A percentile compares a stretch with the other conserved stretches of the same genome.
Evolutionary conservation across 768 basidiomycete genomes (phyloP).

Genomic region (Boletus tomentosulus): DNA sequence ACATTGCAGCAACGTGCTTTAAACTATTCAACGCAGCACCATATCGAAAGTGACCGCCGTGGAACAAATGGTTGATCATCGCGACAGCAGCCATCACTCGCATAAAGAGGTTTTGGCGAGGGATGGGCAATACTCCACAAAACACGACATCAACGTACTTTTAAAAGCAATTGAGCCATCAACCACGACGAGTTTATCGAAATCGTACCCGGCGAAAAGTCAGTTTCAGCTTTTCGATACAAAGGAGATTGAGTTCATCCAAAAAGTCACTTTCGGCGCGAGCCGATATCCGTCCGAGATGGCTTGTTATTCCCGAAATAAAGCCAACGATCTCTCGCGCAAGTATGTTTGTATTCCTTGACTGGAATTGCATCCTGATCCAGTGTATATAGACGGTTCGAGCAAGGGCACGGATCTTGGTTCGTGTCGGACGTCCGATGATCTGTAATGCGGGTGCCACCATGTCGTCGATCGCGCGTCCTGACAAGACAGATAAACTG

Average conservation of each 20-base stretch:
- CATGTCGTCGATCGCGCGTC: conserved; percentile 5
- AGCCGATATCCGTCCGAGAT: conserved; percentile 6
- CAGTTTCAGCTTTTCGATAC: conserved; percentile 10
- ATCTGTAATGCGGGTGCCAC: conserved; percentile 9
- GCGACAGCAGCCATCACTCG: conserved; percentile 13
- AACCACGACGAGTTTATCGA: background rate
- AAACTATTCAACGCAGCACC: conserved; percentile 4
- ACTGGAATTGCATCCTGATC: conserved; percentile 13
- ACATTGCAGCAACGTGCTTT: conserved; percentile 11
- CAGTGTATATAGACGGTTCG: conserved; percentile 10
- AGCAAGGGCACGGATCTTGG: conserved; percentile 10
- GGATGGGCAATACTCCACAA: background rate
- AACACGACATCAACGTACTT: conserved; percentile 8
- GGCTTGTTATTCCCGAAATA: conserved; percentile 3
- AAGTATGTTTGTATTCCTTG: conserved; percentile 3
- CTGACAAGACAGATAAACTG: conserved; percentile 3
- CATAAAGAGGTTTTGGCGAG: conserved; percentile 9
- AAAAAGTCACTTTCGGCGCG: conserved; percentile 6
- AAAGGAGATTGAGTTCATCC: conserved; percentile 9
- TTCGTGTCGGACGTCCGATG: conserved; percentile 8
- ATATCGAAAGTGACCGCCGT: conserved; percentile 6
- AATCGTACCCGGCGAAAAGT: conserved; percentile 17
- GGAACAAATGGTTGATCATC: conserved; percentile 16
- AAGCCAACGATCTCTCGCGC: conserved; percentile 7
- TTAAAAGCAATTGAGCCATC: conserved; percentile 2